phyloP scores from a whole-genome alignment of 495 filamentous ascomycete species.

The Lophiostoma macrostomum region DNA sequence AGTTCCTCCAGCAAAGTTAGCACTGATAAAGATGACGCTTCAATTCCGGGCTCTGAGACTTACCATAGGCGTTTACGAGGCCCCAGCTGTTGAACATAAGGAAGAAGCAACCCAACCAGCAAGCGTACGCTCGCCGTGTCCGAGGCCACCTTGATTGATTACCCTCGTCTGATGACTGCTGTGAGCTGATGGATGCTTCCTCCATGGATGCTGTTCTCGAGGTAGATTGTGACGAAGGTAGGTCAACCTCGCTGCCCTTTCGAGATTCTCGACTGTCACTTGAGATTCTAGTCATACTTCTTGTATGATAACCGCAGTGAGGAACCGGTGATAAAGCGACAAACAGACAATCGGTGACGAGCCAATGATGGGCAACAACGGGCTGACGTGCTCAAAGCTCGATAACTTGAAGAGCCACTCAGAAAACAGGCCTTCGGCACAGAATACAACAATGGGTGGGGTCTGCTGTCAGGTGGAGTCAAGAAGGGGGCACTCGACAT shows the following conservation, averaged over 20 bases:
- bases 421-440: no score
- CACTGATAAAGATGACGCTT: no score
- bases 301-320: slow-evolving; percentile 1
- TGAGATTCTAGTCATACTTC: slow-evolving; percentile 4
- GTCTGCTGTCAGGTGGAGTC: no score
- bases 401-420: no score
- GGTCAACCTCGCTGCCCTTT: slow-evolving; percentile 3
- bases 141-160: slow-evolving; percentile 41
- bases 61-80: slow-evolving; percentile 42
- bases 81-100: slow-evolving; percentile 49
- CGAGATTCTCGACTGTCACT: no score
- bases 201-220: slow-evolving; percentile 17
- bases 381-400: no score
- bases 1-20: no score
- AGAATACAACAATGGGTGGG: no score
- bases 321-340: not conserved
- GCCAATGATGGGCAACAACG: no score
- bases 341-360: no score
- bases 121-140: slow-evolving; percentile 40
- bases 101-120: slow-evolving; percentile 43
- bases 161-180: not conserved
- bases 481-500: no score
- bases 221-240: slow-evolving; percentile 8
- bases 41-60: no score
- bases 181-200: slow-evolving; percentile 15